Evolutionary conservation across 129 eudicot genomes (phyloP).

Genomic region (Flaveria robusta): DNA sequence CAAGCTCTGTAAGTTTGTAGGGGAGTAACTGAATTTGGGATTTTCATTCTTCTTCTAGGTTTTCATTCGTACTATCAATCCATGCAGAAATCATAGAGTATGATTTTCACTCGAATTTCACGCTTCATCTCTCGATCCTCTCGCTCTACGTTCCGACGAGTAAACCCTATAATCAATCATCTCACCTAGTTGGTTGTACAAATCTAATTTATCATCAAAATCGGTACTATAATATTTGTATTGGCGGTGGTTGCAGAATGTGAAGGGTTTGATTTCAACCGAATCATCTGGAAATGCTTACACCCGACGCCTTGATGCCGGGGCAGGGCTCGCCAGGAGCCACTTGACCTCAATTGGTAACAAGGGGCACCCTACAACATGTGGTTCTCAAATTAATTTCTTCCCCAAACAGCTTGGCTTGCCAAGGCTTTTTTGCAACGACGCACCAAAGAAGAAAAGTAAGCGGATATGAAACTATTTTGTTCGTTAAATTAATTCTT

Average conservation of each 20-base stretch:
- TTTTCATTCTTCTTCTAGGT: slow-evolving; percentile 25
- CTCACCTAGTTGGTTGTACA: too few relatives aligned
- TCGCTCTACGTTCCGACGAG: slow-evolving; percentile 40
- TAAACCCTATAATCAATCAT: slow-evolving; percentile 1
- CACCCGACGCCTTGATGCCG: slow-evolving; percentile 20
- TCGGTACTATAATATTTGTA: not conserved
- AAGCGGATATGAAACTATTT: not conserved
- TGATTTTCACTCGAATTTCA: slow-evolving; percentile 52
- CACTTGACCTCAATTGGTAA: slow-evolving; percentile 47
- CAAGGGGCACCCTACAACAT: slow-evolving; percentile 27
- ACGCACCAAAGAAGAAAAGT: slow-evolving; percentile 55
- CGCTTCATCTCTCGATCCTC: slow-evolving; percentile 48
- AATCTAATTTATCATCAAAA: too few relatives aligned
- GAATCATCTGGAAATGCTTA: slow-evolving; percentile 31
- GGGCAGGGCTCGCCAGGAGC: slow-evolving; percentile 15
- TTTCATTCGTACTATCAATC: slow-evolving; percentile 28
- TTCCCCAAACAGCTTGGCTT: slow-evolving; percentile 30
- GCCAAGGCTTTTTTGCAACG: slow-evolving; percentile 49
- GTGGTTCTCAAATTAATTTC: slow-evolving; percentile 27
- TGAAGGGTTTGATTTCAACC: slow-evolving; percentile 30
- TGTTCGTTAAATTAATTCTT: not conserved
- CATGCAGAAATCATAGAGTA: slow-evolving; percentile 27
- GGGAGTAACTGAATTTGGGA: slow-evolving; percentile 14
- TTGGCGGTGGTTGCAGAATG: slow-evolving; percentile 40
- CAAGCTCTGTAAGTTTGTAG: too few relatives aligned